phyloP scores from a whole-genome alignment of 768 basidiomycete genomes.

The Amanita molliuscula region DNA sequence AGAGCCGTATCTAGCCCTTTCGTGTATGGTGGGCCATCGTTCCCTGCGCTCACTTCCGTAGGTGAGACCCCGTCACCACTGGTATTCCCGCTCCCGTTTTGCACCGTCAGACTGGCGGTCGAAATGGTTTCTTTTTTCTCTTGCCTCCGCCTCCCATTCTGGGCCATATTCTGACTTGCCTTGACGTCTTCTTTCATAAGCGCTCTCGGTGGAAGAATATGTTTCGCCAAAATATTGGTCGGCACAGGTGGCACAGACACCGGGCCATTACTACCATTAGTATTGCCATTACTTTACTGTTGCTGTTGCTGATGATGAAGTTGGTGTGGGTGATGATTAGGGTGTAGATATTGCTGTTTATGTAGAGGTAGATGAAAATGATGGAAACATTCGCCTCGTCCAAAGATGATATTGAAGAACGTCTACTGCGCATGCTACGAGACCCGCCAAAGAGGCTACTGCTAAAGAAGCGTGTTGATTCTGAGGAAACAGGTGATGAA shows the following conservation, averaged over 20 bases:
- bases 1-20: not conserved
- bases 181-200: constrained; percentile 26
- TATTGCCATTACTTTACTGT: constrained; percentile 12
- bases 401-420: constrained; percentile 1
- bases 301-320: constrained; percentile 50
- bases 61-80: not conserved
- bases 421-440: constrained; percentile 5
- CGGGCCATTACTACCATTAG: constrained; percentile 23
- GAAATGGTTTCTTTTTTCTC: not conserved
- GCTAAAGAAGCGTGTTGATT: not conserved
- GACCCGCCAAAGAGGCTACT: not conserved
- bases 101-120: not conserved
- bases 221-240: constrained; percentile 21
- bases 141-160: not conserved
- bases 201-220: constrained; percentile 49
- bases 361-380: constrained; percentile 2
- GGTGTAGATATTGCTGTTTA: constrained; percentile 9
- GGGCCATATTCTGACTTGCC: not conserved
- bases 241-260: constrained; percentile 5
- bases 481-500: not conserved
- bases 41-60: not conserved
- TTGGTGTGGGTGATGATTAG: constrained; percentile 22
- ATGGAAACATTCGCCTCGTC: not conserved
- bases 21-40: not conserved
- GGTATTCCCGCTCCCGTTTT: too few relatives aligned